Base-by-base conservation (phyloP, 116 monocot species). In the Thalassia testudinum region DNA sequence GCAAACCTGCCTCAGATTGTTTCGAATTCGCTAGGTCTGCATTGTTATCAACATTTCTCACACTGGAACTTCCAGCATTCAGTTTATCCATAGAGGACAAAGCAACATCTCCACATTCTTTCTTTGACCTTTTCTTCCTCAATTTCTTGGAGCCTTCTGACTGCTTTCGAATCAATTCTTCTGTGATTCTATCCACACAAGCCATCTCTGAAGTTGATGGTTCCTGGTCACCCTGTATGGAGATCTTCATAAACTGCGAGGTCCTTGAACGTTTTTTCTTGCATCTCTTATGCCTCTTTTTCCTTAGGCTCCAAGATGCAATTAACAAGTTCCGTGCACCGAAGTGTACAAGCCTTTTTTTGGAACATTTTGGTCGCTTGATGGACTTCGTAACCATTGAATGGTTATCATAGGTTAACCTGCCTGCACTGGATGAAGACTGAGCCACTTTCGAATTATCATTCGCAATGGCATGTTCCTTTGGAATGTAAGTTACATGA, bases 291-390 rank as follows among this genome's bases (percentile, higher is more conserved):
- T 42, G 30, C 37, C 74, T 70, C 54, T 27, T 75, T 44, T 72
- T 82, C 19, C 47, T 51, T n/a, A 62, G 7, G 26, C 40, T 59
- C 59, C 85, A 43, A 6, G 79, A 72, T 59, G 57, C 44, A 4
- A 79, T 4, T 16, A 99, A 72, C 19, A 85, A 64, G 12, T 73
- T 49, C 23, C 68, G 85, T 42, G 72, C 63, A 22, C 85, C 79
- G 65, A 85, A 76, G 67, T 28, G 57, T 8, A 62, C 43, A 44
- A 23, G 67, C 49, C 57, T 73, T 26, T 13, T 28, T 23, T 51
- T 20, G 59, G 70, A 25, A 24, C 37, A 34, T 56, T 75, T 85
- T 30, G 44, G 21, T 50, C 26, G 48, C 30, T 75, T 84, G 21
- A 61, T 82, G n/a, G 7, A n/a, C 60, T 68, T 86, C 27, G 53